Conservation (phyloP, 129 eudicot species). For the Saussurea involucrata region DNA sequence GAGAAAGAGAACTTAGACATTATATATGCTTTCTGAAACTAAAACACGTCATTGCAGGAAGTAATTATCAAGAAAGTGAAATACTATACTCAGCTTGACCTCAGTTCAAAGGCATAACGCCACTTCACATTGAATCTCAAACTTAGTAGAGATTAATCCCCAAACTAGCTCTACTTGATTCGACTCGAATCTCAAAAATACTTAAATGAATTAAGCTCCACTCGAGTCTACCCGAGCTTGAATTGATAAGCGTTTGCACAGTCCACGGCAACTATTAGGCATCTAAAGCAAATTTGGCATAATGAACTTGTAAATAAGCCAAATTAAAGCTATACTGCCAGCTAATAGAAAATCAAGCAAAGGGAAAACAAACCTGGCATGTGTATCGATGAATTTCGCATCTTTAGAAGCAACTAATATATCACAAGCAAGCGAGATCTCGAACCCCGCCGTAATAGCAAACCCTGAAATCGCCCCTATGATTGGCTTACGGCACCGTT, state of each 20-base stretch:
- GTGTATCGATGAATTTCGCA: slow-evolving; percentile 92
- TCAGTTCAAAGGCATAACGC: neutral
- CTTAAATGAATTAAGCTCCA: neutral
- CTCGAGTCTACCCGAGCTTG: neutral
- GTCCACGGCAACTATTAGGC: neutral
- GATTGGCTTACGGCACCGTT: slow-evolving; percentile 73
- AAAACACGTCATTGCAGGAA: neutral
- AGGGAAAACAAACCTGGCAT: slow-evolving; percentile 58
- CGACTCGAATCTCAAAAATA: neutral
- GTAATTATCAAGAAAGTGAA: neutral
- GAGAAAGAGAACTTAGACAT: neutral
- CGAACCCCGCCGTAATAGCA: slow-evolving; percentile 97
- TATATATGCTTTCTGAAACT: neutral
- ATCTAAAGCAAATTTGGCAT: neutral
- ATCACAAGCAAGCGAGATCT: slow-evolving; percentile 93
- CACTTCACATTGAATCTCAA: neutral
- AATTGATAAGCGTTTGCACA: neutral
- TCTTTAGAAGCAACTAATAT: slow-evolving; percentile 70
- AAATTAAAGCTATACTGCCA: neutral
- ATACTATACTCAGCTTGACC: neutral
- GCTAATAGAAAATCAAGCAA: neutral
- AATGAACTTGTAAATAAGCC: neutral
- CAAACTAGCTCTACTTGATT: neutral
- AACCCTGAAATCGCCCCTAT: slow-evolving; percentile 88
- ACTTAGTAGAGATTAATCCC: neutral